Evolutionary conservation across 2,329 filamentous ascomycete species (phyloP), one percentile per base, ranked within the genome.

Genomic region (Ampelomyces quisqualis): DNA sequence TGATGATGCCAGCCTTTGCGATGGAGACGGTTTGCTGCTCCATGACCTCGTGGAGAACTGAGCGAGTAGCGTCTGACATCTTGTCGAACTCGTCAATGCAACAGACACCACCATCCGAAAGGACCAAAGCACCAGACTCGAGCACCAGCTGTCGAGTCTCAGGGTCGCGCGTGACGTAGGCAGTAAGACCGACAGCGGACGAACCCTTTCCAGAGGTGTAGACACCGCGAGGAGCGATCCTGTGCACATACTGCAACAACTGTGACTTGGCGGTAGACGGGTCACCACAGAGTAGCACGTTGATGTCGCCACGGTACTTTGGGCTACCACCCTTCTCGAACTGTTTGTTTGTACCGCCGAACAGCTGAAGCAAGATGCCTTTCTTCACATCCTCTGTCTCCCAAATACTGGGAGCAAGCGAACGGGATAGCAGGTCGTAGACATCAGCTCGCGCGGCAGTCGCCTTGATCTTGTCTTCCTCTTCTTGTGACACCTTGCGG

Each of bases 341-440:
- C 1, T 88, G 88, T 73, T 98, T 98, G 76, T 98, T 98, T 22
- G 93, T 95, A 41, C 93, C 93, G 24, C 93, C 91, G 65, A 98
- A 98, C 27, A 98, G 81, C 63, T 98, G 93, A 3, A 98, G 82
- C 8, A 98, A 76, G 47, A 98, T 96, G 8, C 93, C 93, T 72
- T 98, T 98, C 77, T 98, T 98, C 33, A 97, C 90, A 60, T 98
- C 93, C 55, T 98, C 93, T 84, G 95, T 87, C 70, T 98, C 93
- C 72, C 94, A 96, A 60, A 98, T 86, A 45, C 90, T 96, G 10
- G 93, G 93, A 2, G 93, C 93, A 19, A 98, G 76, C 1, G 91
- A 97, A 24, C 91, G 82, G 13, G 93, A 80, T 3, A 98, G 80
- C 17, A 98, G 79, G 15, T 98, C 90, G 67, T 98, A 98, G 38